Percentiles rank a stretch among this genome's conserved stretches.
Evolutionary conservation across 495 filamentous ascomycete genomes (phyloP).

Genomic region (Aspergillus wentii): DNA sequence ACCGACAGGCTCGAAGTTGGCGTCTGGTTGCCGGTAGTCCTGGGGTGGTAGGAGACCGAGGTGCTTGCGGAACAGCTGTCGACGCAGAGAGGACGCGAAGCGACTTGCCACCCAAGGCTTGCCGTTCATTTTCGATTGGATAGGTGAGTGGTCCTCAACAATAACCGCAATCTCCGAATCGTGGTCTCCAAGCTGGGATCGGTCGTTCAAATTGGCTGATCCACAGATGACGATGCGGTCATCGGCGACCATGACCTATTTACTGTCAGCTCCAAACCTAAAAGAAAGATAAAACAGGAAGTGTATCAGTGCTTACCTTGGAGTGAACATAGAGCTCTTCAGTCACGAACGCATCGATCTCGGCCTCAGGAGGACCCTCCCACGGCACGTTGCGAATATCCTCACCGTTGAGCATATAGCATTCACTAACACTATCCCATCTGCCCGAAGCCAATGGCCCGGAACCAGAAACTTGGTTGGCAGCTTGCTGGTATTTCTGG

Average conservation of each 20-base stretch:
- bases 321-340: slow-evolving; percentile 94
- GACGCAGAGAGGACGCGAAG: slow-evolving; percentile 81
- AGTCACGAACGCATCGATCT: slow-evolving; percentile 84
- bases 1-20: slow-evolving; percentile 74
- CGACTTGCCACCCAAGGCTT: slow-evolving; percentile 61
- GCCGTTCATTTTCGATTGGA: slow-evolving; percentile 70
- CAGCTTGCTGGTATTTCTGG: slow-evolving; percentile 65
- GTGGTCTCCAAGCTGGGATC: slow-evolving; percentile 82
- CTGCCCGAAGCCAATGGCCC: slow-evolving; percentile 40
- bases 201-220: slow-evolving; percentile 92
- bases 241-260: slow-evolving; percentile 79
- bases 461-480: slow-evolving; percentile 32
- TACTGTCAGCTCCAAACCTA: slow-evolving; percentile 3
- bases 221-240: slow-evolving; percentile 86
- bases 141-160: slow-evolving; percentile 68
- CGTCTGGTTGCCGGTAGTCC: slow-evolving; percentile 53
- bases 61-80: slow-evolving; percentile 87
- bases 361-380: slow-evolving; percentile 60
- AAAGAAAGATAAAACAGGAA: not conserved
- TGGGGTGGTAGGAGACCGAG: slow-evolving; percentile 78
- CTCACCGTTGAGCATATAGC: slow-evolving; percentile 78
- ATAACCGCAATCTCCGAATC: slow-evolving; percentile 82
- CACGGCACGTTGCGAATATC: slow-evolving; percentile 78
- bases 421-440: slow-evolving; percentile 74
- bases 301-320: slow-evolving; percentile 62